phyloP scores from a whole-genome alignment of 805 yeast genomes.

The Starmerella potacharoeniae region DNA sequence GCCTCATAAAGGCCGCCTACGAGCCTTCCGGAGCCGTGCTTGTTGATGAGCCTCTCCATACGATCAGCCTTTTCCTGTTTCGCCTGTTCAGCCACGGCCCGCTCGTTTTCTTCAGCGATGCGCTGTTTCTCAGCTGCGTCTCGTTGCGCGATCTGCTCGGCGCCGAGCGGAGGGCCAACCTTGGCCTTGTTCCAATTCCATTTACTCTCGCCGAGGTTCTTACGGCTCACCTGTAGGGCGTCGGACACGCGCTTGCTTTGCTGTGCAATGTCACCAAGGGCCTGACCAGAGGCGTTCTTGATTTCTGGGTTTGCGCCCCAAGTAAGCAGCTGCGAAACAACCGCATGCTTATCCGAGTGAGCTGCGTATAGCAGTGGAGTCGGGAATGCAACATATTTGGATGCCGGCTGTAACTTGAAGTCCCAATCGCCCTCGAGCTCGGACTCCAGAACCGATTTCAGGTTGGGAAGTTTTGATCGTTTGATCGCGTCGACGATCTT shows the following conservation, averaged over 20 bases:
- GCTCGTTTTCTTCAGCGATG: slow-evolving; percentile 18
- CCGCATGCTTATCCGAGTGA: slow-evolving; percentile 50
- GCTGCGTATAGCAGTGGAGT: slow-evolving; percentile 74
- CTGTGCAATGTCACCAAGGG: slow-evolving; percentile 57
- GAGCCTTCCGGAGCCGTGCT: slow-evolving; percentile 23
- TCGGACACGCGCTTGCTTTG: slow-evolving; percentile 30
- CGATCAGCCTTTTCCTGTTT: slow-evolving; percentile 17
- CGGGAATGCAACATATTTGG: slow-evolving; percentile 46
- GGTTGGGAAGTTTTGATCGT: slow-evolving; percentile 65
- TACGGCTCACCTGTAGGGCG: slow-evolving; percentile 59
- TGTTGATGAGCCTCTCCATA: slow-evolving; percentile 21
- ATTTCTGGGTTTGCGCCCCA: slow-evolving; percentile 62
- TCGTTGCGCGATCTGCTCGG: slow-evolving; percentile 27
- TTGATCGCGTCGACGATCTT: slow-evolving; percentile 52
- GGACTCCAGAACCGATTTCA: slow-evolving; percentile 50
- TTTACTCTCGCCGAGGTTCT: slow-evolving; percentile 52
- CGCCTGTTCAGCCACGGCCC: slow-evolving; percentile 16
- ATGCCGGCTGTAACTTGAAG: slow-evolving; percentile 44
- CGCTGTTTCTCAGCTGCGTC: slow-evolving; percentile 21
- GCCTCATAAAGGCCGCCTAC: slow-evolving; percentile 19
- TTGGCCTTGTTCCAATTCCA: slow-evolving; percentile 61
- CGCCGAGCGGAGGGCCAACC: slow-evolving; percentile 44
- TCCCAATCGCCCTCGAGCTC: slow-evolving; percentile 42
- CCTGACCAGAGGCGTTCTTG: slow-evolving; percentile 42
- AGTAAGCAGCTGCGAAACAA: slow-evolving; percentile 50